phyloP scores from a whole-genome alignment of 225 moss, liverwort and hornwort species.

The Marchantia paleacea region DNA sequence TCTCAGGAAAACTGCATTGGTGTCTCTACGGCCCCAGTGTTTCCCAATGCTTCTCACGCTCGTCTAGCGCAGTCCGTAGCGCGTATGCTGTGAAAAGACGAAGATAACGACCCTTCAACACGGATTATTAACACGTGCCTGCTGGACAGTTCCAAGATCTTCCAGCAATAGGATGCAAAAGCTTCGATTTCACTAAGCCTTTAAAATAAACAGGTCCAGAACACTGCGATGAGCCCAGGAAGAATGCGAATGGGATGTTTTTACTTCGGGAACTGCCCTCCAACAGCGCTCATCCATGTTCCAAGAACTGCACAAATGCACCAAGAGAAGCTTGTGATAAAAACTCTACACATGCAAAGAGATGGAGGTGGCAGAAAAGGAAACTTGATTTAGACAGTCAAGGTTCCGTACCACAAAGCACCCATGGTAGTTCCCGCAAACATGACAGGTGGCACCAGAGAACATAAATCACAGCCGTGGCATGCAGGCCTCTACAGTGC shows the following conservation, averaged over 20 bases:
- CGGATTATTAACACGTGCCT: background rate
- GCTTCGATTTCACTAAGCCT: background rate
- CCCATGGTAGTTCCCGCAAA: background rate
- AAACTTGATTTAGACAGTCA: background rate
- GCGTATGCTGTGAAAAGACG: background rate
- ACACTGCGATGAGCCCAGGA: background rate
- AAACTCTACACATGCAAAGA: background rate
- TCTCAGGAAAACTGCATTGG: conserved; percentile 9
- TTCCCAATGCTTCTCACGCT: background rate
- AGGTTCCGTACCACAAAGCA: background rate
- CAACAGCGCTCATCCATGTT: conserved; percentile 4
- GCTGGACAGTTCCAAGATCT: background rate
- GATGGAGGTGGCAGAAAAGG: background rate
- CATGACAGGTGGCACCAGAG: background rate
- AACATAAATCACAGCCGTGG: background rate
- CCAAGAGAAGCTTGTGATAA: background rate
- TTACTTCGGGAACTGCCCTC: conserved; percentile 5
- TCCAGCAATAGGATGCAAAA: background rate
- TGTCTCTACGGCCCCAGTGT: background rate
- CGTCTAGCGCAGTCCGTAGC: background rate
- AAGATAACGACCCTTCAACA: background rate
- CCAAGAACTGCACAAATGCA: background rate
- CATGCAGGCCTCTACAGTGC: background rate
- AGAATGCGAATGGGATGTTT: background rate
- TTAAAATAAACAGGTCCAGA: background rate